phyloP scores from a whole-genome alignment of 2,329 filamentous ascomycete genomes.

The Zymoseptoria pseudotritici region DNA sequence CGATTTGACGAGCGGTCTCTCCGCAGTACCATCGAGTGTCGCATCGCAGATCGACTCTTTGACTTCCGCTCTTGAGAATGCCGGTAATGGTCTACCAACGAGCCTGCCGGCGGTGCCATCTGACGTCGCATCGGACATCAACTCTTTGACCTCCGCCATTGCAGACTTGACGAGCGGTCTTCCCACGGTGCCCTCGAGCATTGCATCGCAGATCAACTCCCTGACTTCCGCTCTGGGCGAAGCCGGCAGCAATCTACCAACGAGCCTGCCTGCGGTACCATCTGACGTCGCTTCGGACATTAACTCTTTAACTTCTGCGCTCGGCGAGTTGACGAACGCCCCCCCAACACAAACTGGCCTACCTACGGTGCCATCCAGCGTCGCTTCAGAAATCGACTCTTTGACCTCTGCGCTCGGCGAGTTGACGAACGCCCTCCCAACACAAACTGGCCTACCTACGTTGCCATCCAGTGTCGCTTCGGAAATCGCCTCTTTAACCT shows the following conservation, averaged over 20 bases:
- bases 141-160: neutral
- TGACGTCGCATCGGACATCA: neutral
- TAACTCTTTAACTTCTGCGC: neutral
- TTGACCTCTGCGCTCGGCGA: too few relatives aligned
- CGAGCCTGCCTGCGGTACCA: neutral
- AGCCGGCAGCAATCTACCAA: neutral
- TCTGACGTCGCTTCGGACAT: neutral
- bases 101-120: neutral
- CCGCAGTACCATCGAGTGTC: neutral
- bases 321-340: neutral
- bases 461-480: neutral
- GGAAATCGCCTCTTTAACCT: neutral
- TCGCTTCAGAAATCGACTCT: neutral
- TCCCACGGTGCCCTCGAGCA: neutral
- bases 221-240: neutral
- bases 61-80: neutral
- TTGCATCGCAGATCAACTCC: neutral
- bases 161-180: neutral
- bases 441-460: too few relatives aligned
- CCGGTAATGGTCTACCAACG: neutral
- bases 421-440: too few relatives aligned
- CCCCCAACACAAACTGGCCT: too few relatives aligned
- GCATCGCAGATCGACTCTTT: neutral
- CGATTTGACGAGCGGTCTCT: neutral
- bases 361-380: neutral